Evolutionary conservation across 345 rosid genomes (phyloP), one percentile per base, ranked within the genome.

Genomic region (Moricandia moricandioides): DNA sequence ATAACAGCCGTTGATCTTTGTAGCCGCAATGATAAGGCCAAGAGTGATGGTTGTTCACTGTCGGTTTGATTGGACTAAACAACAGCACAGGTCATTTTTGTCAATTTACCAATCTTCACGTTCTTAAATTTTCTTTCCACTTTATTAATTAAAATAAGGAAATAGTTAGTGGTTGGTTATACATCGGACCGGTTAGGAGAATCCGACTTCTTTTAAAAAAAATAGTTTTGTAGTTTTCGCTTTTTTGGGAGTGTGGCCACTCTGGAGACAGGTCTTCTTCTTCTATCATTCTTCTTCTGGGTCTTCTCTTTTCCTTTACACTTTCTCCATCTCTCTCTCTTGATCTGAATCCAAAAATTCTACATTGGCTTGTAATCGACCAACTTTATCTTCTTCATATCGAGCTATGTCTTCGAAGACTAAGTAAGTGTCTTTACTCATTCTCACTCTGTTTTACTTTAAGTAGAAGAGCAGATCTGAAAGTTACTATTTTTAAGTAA

Each of bases 191-290:
- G 33, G 67, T 64, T 61, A 26, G 43, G 40, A 54, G 62, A 70
- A 62, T 49, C 56, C 24, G 24, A 45, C 17, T 45, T 45, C 8
- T 5, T 49, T 14, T 5, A 49, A 49, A 1, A 13, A 45, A 47
- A 5, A 52, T 17, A 52, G 57, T n/a, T 52, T 52, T 52, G 57
- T 51, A 51, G 17, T 17, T 51, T 51, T 16, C 9, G 56, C 6
- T 12, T 13, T 13, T 40, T 43, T 45, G 7, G 1, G 70, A 34
- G 82, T 51, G 78, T 77, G 85, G 80, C 81, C 84, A 78, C 78
- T 79, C 58, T 52, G 51, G 78, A 78, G 81, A 79, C 84, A 78
- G 51, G 27, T 62, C 84, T 70, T 60, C 71, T 66, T 45, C 54
- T 6, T 63, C 74, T 43, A 71, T 71, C 77, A 72, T 72, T 39